phyloP scores from a whole-genome alignment of 176 grass and related monocot species.

The Tillandsia leiboldiana region DNA sequence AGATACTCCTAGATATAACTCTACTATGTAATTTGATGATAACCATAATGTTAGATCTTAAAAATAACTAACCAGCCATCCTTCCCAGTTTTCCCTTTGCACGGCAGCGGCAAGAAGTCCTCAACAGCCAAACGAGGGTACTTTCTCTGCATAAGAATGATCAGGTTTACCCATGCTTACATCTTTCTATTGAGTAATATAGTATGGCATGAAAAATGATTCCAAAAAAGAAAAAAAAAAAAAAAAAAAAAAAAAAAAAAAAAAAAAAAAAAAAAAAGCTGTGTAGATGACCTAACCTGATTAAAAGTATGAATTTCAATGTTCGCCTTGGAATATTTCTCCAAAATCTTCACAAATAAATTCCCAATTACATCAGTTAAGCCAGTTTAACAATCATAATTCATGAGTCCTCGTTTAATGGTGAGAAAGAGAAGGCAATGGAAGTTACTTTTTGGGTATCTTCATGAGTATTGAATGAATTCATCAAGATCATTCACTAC shows the following conservation, averaged over 20 bases:
- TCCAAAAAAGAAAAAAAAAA: too few relatives aligned
- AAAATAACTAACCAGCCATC: slow-evolving; percentile 55
- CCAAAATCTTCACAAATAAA: slow-evolving; percentile 50
- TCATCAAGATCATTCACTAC: slow-evolving; percentile 97
- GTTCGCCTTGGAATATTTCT: slow-evolving; percentile 67
- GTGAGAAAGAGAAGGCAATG: neutral
- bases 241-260: too few relatives aligned
- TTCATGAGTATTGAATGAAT: slow-evolving; percentile 98
- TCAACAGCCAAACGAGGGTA: slow-evolving; percentile 81
- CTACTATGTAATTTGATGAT: too few relatives aligned
- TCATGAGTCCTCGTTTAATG: neutral
- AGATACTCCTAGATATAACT: too few relatives aligned
- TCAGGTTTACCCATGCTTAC: neutral
- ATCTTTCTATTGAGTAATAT: neutral
- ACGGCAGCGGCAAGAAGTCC: slow-evolving; percentile 62
- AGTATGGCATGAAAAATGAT: neutral
- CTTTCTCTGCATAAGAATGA: slow-evolving; percentile 58
- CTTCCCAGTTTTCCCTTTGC: slow-evolving; percentile 55
- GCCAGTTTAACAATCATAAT: neutral
- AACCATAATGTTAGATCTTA: too few relatives aligned
- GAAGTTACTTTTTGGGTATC: slow-evolving; percentile 81
- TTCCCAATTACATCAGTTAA: slow-evolving; percentile 3
- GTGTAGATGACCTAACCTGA: slow-evolving; percentile 26
- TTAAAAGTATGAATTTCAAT: slow-evolving; percentile 96
- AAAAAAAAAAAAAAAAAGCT: neutral